These are phyloP conservation scores for Antitrichia curtipendula DNA, from an alignment of 225 moss, liverwort and hornwort genomes.

Conservation along the genomic window DNA sequence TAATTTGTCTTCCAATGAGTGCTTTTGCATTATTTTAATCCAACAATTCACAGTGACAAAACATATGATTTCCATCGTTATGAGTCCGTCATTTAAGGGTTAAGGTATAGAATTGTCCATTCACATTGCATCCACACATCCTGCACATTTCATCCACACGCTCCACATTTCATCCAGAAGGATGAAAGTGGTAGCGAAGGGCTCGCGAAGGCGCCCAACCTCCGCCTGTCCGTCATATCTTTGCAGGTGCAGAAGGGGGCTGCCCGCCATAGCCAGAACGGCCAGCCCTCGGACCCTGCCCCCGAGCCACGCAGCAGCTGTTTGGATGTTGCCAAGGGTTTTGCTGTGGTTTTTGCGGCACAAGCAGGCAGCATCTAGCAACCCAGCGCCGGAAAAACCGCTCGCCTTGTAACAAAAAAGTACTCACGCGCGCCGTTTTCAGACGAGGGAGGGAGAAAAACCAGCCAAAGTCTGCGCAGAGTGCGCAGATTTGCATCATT, in stretches of 20 bases:
- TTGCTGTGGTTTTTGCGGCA: not conserved
- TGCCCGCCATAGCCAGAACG: constrained; percentile 19
- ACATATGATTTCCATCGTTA: too few relatives aligned
- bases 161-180: not conserved
- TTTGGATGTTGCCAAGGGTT: not conserved
- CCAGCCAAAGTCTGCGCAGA: not conserved
- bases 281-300: constrained; percentile 1
- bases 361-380: not conserved
- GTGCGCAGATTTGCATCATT: not conserved
- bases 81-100: too few relatives aligned
- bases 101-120: too few relatives aligned
- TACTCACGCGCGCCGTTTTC: not conserved
- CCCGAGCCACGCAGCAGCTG: not conserved
- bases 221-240: not conserved
- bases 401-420: not conserved
- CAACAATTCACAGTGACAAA: too few relatives aligned
- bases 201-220: not conserved
- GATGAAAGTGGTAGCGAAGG: not conserved
- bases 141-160: not conserved
- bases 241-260: not conserved
- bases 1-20: too few relatives aligned
- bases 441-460: not conserved
- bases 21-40: too few relatives aligned
- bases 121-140: not conserved
- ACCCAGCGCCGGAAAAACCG: not conserved